These are phyloP conservation scores for Solanum hybrid DNA, from an alignment of 305 asterid genomes.

Conservation along the genomic window DNA sequence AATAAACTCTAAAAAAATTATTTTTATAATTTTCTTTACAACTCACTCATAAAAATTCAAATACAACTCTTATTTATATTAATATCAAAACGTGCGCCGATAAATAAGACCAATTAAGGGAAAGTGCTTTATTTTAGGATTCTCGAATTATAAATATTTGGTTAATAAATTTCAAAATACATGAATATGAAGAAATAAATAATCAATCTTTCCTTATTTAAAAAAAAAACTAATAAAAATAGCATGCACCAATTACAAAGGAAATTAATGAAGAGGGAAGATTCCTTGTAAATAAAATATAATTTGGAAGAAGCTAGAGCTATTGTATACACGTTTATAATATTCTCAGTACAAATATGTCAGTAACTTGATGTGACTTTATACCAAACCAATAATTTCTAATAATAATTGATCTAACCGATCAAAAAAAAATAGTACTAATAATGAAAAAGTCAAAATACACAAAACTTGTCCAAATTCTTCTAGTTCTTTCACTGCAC, in stretches of 20 bases:
- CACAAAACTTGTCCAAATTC: not conserved
- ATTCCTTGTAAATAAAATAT: not conserved
- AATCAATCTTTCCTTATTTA: not conserved
- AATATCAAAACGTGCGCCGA: no score
- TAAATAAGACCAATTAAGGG: not conserved
- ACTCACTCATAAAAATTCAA: not conserved
- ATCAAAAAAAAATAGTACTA: not conserved
- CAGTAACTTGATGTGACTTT: constrained; percentile 15
- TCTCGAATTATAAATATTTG: not conserved
- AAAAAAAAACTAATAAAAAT: not conserved
- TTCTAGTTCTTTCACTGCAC: not conserved
- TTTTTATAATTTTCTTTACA: not conserved
- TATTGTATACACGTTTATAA: not conserved
- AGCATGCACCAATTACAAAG: not conserved
- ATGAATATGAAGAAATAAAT: not conserved
- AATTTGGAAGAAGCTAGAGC: not conserved
- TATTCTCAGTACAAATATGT: constrained; percentile 1
- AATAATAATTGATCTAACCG: constrained; percentile 9
- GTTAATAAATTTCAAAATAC: not conserved
- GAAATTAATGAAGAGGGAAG: not conserved
- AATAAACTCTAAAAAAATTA: not conserved
- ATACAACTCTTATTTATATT: not conserved
- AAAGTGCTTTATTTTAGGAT: not conserved
- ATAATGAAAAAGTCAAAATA: constrained; percentile 23
- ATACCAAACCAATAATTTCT: constrained; percentile 18